Conservation (phyloP, 192 early-diverging fungal species). For the Podila epigama region DNA sequence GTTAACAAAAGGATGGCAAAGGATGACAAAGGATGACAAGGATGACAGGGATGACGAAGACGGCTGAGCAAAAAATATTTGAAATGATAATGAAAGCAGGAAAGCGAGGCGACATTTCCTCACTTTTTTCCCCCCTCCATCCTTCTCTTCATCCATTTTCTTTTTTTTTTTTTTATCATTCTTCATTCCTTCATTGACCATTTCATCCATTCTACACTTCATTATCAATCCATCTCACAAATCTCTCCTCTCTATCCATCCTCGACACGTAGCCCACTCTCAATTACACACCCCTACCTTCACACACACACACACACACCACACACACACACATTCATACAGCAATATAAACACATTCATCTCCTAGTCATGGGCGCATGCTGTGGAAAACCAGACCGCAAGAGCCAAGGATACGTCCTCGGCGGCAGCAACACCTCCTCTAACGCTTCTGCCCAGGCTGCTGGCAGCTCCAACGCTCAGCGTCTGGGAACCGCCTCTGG, state of each 20-base stretch:
- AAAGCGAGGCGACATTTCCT: too few species aligned
- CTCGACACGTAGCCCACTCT: not conserved
- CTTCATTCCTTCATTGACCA: not conserved
- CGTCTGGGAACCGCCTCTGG: slow-evolving; percentile 3
- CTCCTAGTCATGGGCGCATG: slow-evolving; percentile 40
- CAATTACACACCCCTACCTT: not conserved
- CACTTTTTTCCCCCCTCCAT: not conserved
- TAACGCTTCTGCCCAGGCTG: slow-evolving; percentile 15
- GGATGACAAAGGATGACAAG: not conserved
- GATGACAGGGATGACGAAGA: not conserved
- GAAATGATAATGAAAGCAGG: too few species aligned
- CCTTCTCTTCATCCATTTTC: not conserved
- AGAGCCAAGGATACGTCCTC: slow-evolving; percentile 34
- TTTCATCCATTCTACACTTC: not conserved
- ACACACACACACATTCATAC: not conserved
- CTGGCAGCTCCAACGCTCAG: slow-evolving; percentile 1
- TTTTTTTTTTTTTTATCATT: not conserved
- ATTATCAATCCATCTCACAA: not conserved
- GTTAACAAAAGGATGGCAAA: not conserved
- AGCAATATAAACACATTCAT: too few species aligned
- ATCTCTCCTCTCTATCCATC: too few species aligned
- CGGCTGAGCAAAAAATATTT: not conserved
- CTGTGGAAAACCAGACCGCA: slow-evolving; percentile 42
- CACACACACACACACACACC: not conserved
- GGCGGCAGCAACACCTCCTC: slow-evolving; percentile 27